Conservation (phyloP, 805 yeast species). For the Saccharomycopsis lassenensis region DNA sequence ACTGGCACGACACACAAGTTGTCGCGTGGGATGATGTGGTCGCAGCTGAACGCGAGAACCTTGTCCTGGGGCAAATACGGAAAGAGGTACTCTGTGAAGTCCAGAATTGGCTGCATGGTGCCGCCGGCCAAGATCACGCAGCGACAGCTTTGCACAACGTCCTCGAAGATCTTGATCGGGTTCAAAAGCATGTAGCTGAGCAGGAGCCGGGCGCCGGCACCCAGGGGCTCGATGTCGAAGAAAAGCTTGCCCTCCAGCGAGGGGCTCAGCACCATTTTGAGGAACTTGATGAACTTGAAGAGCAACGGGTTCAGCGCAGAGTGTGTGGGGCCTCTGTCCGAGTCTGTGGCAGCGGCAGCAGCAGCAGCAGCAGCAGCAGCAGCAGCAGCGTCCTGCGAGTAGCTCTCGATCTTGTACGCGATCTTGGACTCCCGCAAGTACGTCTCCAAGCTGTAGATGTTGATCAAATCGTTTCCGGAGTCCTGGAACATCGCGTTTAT, state of each 20-base stretch:
- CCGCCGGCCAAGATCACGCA: constrained; percentile 87
- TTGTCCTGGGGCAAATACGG: constrained; percentile 37
- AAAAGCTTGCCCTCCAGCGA: constrained; percentile 71
- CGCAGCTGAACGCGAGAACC: constrained; percentile 56
- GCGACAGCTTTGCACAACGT: constrained; percentile 50
- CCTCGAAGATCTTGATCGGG: constrained; percentile 60
- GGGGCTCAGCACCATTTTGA: constrained; percentile 60
- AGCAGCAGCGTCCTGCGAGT: constrained; percentile 26
- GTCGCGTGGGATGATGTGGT: constrained; percentile 68
- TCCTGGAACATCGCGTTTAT: constrained; percentile 42
- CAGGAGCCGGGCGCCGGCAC: constrained; percentile 17
- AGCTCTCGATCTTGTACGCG: constrained; percentile 74
- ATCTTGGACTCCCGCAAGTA: constrained; percentile 62
- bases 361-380: constrained; percentile 6
- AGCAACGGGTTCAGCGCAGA: constrained; percentile 48
- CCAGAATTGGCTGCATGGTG: constrained; percentile 85
- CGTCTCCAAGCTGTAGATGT: constrained; percentile 52
- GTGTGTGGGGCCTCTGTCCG: constrained; percentile 13
- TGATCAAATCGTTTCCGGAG: constrained; percentile 59
- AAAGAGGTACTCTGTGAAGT: constrained; percentile 53
- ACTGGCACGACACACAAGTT: constrained; percentile 57
- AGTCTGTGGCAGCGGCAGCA: constrained; percentile 6
- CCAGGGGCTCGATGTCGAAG: constrained; percentile 36
- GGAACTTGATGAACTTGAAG: constrained; percentile 54
- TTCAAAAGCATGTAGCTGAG: constrained; percentile 69